Evolutionary conservation across 148 eudicot species (phyloP).

Genomic region (Pouteria glomerata): DNA sequence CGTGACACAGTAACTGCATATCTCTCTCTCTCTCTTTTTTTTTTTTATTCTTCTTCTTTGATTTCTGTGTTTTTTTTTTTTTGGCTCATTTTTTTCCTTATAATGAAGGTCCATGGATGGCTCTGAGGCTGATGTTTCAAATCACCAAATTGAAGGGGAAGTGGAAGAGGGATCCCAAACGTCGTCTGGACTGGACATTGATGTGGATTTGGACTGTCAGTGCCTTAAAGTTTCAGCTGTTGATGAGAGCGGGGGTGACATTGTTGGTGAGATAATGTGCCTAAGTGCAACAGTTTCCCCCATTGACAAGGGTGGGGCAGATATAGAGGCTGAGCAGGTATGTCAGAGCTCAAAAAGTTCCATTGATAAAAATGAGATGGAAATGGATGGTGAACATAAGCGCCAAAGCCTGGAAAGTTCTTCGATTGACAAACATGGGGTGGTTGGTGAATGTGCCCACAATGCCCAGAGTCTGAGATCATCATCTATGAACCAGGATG

Average conservation of each 20-base stretch:
- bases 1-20: too few species aligned
- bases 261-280: neutral
- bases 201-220: constrained; percentile 11
- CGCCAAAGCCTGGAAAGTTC: neutral
- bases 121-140: constrained; percentile 3
- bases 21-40: too few species aligned
- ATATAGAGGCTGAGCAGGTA: constrained; percentile 1
- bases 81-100: neutral
- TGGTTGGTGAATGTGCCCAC: neutral
- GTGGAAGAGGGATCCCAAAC: constrained; percentile 3
- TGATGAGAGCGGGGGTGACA: neutral
- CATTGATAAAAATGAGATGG: constrained; percentile 9
- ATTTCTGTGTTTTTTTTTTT: too few species aligned
- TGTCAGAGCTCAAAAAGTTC: constrained; percentile 3
- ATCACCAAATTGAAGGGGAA: constrained; percentile 10
- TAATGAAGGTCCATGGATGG: constrained; percentile 18
- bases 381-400: neutral
- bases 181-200: constrained; percentile 6
- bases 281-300: neutral
- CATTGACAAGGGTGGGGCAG: neutral
- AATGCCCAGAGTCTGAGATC: neutral
- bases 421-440: neutral
- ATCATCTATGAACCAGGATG: constrained; percentile 6
- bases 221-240: constrained; percentile 2
- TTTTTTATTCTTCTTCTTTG: too few species aligned